Conservation (phyloP, 306 rosid species). For the Lathyrus oleraceus region DNA sequence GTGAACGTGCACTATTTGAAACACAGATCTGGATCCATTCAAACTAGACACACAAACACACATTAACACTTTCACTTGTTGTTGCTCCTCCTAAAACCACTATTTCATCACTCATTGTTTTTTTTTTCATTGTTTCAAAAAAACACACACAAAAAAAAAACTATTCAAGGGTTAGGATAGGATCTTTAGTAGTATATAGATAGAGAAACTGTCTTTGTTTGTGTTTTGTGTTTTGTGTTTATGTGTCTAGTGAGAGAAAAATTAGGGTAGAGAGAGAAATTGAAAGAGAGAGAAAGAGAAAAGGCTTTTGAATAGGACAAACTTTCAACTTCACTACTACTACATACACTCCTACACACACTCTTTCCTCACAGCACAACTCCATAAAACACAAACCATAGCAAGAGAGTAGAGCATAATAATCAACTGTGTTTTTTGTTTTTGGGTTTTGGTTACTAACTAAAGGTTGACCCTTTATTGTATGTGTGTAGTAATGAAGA, state of each 20-base stretch:
- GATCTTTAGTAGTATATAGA: background rate
- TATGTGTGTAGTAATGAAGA: slow-evolving; percentile 9
- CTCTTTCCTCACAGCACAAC: slow-evolving; percentile 41
- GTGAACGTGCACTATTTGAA: slow-evolving; percentile 66
- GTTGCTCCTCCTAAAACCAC: background rate
- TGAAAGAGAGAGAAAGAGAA: slow-evolving; percentile 8
- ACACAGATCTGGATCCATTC: slow-evolving; percentile 71
- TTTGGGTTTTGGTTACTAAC: slow-evolving; percentile 40
- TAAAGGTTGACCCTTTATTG: slow-evolving; percentile 40
- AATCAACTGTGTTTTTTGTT: slow-evolving; percentile 50
- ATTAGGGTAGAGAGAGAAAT: slow-evolving; percentile 12
- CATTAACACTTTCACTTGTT: slow-evolving; percentile 10
- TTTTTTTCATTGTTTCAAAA: slow-evolving; percentile 26
- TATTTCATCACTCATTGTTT: background rate
- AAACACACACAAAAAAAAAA: background rate
- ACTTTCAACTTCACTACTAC: slow-evolving; percentile 40
- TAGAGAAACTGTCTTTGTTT: background rate
- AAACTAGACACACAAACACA: slow-evolving; percentile 25
- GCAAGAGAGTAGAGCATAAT: slow-evolving; percentile 26
- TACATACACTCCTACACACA: slow-evolving; percentile 10
- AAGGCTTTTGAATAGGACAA: slow-evolving; percentile 16
- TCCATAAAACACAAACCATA: slow-evolving; percentile 40
- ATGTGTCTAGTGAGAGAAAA: slow-evolving; percentile 5
- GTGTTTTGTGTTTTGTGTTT: background rate
- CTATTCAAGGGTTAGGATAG: slow-evolving; percentile 11